Evolutionary conservation across 2,329 filamentous ascomycete species (phyloP).

Genomic region (Cytospora paraplurivora): DNA sequence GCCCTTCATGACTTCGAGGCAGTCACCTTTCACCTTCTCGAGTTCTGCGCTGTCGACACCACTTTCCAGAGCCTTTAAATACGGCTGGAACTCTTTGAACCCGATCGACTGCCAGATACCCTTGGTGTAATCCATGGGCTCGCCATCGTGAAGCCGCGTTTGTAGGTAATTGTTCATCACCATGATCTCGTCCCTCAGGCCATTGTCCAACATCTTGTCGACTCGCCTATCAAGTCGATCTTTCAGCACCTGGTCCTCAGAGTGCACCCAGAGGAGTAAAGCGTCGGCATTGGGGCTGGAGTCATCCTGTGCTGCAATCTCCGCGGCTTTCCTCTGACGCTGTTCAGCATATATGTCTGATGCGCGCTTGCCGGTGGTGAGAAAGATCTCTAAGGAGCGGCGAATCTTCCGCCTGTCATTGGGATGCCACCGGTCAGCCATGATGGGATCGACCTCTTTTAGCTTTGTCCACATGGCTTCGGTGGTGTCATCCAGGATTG

Average conservation of each 20-base stretch:
- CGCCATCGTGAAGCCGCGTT: slow-evolving; percentile 45
- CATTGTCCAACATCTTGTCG: slow-evolving; percentile 74
- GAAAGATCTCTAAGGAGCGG: slow-evolving; percentile 85
- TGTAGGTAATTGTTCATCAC: slow-evolving; percentile 47
- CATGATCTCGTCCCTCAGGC: slow-evolving; percentile 52
- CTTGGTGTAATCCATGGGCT: slow-evolving; percentile 67
- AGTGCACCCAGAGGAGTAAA: slow-evolving; percentile 85
- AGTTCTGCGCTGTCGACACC: slow-evolving; percentile 44
- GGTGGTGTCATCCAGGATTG: slow-evolving; percentile 72
- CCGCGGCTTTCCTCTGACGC: slow-evolving; percentile 42
- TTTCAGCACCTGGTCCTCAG: slow-evolving; percentile 68
- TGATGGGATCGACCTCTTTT: slow-evolving; percentile 79
- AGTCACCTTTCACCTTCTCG: slow-evolving; percentile 56
- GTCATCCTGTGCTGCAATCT: slow-evolving; percentile 31
- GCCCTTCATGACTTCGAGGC: slow-evolving; percentile 75
- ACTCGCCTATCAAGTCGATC: slow-evolving; percentile 75
- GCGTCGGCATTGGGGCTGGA: slow-evolving; percentile 42
- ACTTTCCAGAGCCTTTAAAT: slow-evolving; percentile 54
- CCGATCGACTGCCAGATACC: slow-evolving; percentile 98
- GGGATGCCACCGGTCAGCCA: slow-evolving; percentile 92
- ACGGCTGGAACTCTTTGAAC: slow-evolving; percentile 85
- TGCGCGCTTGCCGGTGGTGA: slow-evolving; percentile 77
- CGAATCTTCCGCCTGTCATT: slow-evolving; percentile 89
- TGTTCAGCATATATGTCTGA: slow-evolving; percentile 89
- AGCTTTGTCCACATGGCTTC: slow-evolving; percentile 73